These are phyloP conservation scores for Neohortaea acidophila DNA, from an alignment of 495 filamentous ascomycete genomes.

Conservation along the genomic window DNA sequence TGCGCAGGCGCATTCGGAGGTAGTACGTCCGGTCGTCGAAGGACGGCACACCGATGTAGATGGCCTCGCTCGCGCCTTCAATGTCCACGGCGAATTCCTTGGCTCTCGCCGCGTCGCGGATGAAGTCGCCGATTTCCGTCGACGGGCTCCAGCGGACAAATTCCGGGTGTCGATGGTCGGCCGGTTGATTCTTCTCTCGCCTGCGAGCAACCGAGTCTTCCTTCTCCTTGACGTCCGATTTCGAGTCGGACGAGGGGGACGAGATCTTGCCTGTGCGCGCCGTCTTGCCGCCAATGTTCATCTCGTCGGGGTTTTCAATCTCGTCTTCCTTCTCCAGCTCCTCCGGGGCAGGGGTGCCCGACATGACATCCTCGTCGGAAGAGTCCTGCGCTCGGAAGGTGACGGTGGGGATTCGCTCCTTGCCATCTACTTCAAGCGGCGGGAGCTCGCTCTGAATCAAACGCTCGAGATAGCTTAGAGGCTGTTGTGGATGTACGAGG, in stretches of 20 bases:
- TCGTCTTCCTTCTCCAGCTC: slow-evolving; percentile 22
- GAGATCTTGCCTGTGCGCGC: slow-evolving; percentile 34
- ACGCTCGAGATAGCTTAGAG: slow-evolving; percentile 79
- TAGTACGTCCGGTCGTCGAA: slow-evolving; percentile 85
- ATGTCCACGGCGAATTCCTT: slow-evolving; percentile 76
- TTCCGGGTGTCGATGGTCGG: slow-evolving; percentile 21
- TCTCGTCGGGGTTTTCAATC: slow-evolving; percentile 29
- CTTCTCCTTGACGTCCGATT: slow-evolving; percentile 8
- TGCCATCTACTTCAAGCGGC: slow-evolving; percentile 44
- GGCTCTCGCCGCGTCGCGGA: slow-evolving; percentile 72
- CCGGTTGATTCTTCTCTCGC: slow-evolving; percentile 21
- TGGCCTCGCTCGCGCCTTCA: slow-evolving; percentile 51
- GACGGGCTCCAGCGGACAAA: slow-evolving; percentile 85
- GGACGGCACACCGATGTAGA: slow-evolving; percentile 65
- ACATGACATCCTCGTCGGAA: slow-evolving; percentile 40
- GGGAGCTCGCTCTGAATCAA: slow-evolving; percentile 83
- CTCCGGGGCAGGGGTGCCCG: slow-evolving; percentile 17
- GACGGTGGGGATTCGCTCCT: slow-evolving; percentile 45
- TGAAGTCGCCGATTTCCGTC: slow-evolving; percentile 90
- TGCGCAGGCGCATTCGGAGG: slow-evolving; percentile 58
- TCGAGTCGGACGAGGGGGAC: no score
- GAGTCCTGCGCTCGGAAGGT: slow-evolving; percentile 70
- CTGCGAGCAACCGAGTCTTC: slow-evolving; percentile 9
- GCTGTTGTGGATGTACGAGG: slow-evolving; percentile 82
- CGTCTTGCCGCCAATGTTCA: slow-evolving; percentile 35